Base-by-base conservation (phyloP, 2,329 filamentous ascomycete genomes). In the Clarireedia paspali region DNA sequence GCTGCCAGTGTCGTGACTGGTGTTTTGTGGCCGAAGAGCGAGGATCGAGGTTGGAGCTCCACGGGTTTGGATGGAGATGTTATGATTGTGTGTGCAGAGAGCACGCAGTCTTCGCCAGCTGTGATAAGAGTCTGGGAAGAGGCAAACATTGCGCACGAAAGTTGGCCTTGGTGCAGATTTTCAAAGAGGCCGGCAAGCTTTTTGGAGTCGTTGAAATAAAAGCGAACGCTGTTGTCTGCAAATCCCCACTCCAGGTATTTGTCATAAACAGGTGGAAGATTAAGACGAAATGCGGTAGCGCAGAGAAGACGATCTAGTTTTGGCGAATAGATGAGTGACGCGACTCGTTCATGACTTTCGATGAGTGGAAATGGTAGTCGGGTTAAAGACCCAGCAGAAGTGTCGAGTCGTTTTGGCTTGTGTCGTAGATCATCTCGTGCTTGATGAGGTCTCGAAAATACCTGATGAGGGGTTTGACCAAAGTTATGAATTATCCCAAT, bases 401-500 rank as follows among this genome's bases (percentile, higher is more conserved):
- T 87, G 69, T 99, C 92, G 0, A 99, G 76, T 55, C 89, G 81
- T 56, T 82, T 83, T 3, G 80, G 75, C 5, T 83, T 84, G 54
- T 84, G 81, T 23, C 81, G 76, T 4, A 79, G 72, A 55, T 88
- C 80, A 62, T 95, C 91, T 14, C 87, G 82, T n/a, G 81, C 74
- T 3, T 88, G 85, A 70, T 99, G 94, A 12, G 87, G 78, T 57
- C 87, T 86, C 46, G 83, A 81, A 70, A 97, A 99, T 15, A 97
- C 87, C 70, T 99, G 95, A 64, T 95, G 88, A 1, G 95, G 94
- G 1, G 95, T 99, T 70, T 99, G 94, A 0, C 94, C 94, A 70
- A 99, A 99, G 65, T 97, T 97, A 72, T 99, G 92, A 64, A 99
- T 97, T 63, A 96, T 95, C 36, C 90, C 90, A 53, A 96, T 96